A percentile compares a stretch with the other conserved stretches of the same genome.
phyloP scores from a whole-genome alignment of 306 rosid species.

The Parietaria judaica region DNA sequence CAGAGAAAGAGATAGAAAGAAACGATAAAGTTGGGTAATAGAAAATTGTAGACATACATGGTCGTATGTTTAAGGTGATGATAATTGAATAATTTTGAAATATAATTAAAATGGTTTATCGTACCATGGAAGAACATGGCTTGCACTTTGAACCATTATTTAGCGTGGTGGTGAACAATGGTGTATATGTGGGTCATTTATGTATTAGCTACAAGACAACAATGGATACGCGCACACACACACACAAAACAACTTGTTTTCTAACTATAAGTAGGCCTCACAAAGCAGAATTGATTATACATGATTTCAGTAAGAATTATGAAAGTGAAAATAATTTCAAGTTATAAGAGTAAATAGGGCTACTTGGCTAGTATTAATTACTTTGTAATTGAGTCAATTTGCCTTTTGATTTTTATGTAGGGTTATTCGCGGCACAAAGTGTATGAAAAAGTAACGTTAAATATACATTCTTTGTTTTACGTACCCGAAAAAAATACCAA shows the following conservation, averaged over 20 bases:
- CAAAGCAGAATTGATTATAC: no score
- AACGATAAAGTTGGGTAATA: background rate
- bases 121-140: conserved; percentile 2
- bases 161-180: background rate
- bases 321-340: no score
- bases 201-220: background rate
- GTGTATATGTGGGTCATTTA: conserved; percentile 11
- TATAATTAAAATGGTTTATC: background rate
- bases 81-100: no score
- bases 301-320: no score
- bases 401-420: no score
- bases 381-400: no score
- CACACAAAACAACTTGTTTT: background rate
- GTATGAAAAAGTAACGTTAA: no score
- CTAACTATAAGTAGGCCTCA: background rate
- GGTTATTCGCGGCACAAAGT: no score
- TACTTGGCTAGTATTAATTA: no score
- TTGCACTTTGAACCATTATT: background rate
- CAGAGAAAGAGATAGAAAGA: background rate
- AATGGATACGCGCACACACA: background rate
- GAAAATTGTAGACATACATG: conserved; percentile 2
- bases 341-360: no score
- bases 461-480: no score
- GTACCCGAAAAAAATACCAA: no score
- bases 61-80: background rate